Conservation (phyloP, 495 filamentous ascomycete species). For the Podospora fimiseda region DNA sequence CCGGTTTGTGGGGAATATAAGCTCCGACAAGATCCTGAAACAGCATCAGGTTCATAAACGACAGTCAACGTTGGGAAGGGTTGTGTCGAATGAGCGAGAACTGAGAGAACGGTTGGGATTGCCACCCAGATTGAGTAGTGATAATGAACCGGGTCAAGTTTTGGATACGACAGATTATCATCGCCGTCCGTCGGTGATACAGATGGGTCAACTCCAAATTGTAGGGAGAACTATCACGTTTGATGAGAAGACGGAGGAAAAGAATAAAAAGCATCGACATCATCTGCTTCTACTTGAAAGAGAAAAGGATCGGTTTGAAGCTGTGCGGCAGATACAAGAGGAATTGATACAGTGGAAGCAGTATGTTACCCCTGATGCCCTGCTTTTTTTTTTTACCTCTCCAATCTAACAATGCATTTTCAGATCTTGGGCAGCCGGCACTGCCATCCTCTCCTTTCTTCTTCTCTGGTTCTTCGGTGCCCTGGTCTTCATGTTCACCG, state of each 20-base stretch:
- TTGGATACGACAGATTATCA: background rate
- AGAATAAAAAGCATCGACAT: slow-evolving; percentile 42
- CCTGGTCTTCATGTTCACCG: slow-evolving; percentile 50
- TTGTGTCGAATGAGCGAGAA: slow-evolving; percentile 43
- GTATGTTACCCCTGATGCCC: slow-evolving; percentile 4
- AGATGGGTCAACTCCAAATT: slow-evolving; percentile 32
- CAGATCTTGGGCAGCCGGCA: slow-evolving; percentile 50
- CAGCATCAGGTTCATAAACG: slow-evolving; percentile 56
- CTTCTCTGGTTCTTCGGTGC: slow-evolving; percentile 70
- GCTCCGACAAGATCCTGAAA: slow-evolving; percentile 60
- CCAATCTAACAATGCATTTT: too few species aligned
- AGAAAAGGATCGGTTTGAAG: slow-evolving; percentile 63
- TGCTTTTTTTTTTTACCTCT: background rate
- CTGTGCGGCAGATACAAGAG: slow-evolving; percentile 67
- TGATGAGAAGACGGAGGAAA: slow-evolving; percentile 23
- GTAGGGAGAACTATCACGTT: slow-evolving; percentile 33
- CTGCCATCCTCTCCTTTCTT: slow-evolving; percentile 54
- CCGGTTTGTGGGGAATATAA: slow-evolving; percentile 56
- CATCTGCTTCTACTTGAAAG: slow-evolving; percentile 46
- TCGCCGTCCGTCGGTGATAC: slow-evolving; percentile 24
- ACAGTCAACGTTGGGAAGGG: slow-evolving; percentile 48
- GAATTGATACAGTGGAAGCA: slow-evolving; percentile 56
- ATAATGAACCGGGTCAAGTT: too few species aligned
- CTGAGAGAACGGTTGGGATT: slow-evolving; percentile 37
- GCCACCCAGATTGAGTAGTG: slow-evolving; percentile 17